phyloP scores from a whole-genome alignment of 176 grass and related monocot species.

The Musa schizocarpa region DNA sequence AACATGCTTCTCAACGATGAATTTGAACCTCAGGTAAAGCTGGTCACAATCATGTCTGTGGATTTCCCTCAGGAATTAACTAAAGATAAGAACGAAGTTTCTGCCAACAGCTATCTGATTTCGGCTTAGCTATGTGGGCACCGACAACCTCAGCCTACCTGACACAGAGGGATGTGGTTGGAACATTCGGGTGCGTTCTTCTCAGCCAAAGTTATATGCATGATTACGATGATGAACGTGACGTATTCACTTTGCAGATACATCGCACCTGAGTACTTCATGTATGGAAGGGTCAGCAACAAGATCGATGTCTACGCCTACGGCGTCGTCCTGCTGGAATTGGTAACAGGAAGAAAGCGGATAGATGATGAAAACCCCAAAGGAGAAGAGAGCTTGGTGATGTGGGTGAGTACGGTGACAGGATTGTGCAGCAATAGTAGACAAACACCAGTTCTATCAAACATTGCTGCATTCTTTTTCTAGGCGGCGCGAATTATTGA shows the following conservation, averaged over 20 bases:
- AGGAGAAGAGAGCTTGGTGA: conserved; percentile 72
- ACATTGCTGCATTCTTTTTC: background rate
- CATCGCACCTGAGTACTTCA: conserved; percentile 96
- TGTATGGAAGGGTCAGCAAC: conserved; percentile 85
- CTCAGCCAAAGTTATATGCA: background rate
- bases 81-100: background rate
- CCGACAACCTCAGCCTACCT: conserved; percentile 33
- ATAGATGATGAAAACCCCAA: conserved; percentile 66
- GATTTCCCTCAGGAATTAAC: background rate
- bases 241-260: conserved; percentile 30
- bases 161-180: conserved; percentile 68
- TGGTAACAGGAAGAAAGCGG: conserved; percentile 70
- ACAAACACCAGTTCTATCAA: too few species aligned
- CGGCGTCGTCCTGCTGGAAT: conserved; percentile 89
- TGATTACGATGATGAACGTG: background rate
- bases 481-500: conserved; percentile 63
- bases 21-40: conserved; percentile 51
- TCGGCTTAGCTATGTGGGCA: conserved; percentile 91
- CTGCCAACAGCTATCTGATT: conserved; percentile 69
- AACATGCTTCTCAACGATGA: conserved; percentile 87
- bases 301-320: conserved; percentile 95
- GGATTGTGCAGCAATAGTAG: background rate
- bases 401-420: conserved; percentile 46
- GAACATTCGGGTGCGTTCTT: conserved; percentile 70
- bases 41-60: background rate